A percentile compares a stretch with the other conserved stretches of the same genome.
phyloP scores from a whole-genome alignment of 257 asterid species.

The Misopates orontium region DNA sequence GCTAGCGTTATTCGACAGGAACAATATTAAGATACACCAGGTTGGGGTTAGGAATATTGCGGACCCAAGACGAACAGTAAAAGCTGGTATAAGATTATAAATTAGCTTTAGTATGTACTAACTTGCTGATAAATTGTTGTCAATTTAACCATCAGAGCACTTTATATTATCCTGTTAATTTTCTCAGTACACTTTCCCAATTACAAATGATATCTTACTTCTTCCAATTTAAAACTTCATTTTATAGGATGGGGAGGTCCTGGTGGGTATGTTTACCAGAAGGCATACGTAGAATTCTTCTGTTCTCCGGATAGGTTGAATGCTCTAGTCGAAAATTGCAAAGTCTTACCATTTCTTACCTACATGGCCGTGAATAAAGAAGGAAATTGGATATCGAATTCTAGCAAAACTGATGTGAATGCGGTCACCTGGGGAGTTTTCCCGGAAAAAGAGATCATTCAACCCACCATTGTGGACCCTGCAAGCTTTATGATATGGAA shows the following conservation, averaged over 20 bases:
- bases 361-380: conserved; percentile 84
- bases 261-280: conserved; percentile 92
- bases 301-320: conserved; percentile 66
- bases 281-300: conserved; percentile 88
- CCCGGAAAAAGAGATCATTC: conserved; percentile 91
- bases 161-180: no score
- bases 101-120: no score
- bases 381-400: conserved; percentile 69
- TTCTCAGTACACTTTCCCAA: no score
- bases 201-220: no score
- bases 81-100: no score
- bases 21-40: no score
- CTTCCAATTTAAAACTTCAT: not conserved
- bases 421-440: conserved; percentile 99
- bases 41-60: no score
- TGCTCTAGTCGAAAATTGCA: conserved; percentile 63
- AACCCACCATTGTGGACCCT: conserved; percentile 90
- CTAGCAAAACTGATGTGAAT: conserved; percentile 52
- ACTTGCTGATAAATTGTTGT: no score
- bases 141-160: no score
- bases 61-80: no score
- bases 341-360: conserved; percentile 58
- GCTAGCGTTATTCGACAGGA: no score
- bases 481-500: conserved; percentile 86
- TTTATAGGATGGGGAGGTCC: conserved; percentile 96